A percentile compares a stretch with the other conserved stretches of the same genome.
phyloP scores from a whole-genome alignment of 2,329 filamentous ascomycete genomes.

The Colletotrichum sp. region DNA sequence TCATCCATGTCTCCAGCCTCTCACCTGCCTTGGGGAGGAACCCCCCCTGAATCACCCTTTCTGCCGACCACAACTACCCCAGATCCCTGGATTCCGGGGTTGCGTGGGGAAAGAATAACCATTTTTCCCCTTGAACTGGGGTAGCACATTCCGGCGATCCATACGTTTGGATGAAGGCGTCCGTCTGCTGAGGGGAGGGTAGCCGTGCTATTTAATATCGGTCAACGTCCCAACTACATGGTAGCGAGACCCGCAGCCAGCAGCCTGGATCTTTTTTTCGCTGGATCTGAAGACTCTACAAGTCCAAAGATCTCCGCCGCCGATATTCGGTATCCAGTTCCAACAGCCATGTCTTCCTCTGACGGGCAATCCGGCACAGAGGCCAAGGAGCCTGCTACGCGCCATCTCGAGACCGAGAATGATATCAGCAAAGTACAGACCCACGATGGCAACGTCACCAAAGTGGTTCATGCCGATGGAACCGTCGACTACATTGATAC shows the following conservation, averaged over 20 bases:
- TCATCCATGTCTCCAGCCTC: not conserved
- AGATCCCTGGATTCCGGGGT: not conserved
- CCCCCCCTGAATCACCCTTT: not conserved
- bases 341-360: not conserved
- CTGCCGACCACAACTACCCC: not conserved
- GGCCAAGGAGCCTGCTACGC: not conserved
- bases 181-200: not conserved
- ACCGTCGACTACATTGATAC: slow-evolving; percentile 45
- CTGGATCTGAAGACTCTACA: not conserved
- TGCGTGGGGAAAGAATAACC: not conserved
- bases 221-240: not conserved
- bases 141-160: not conserved
- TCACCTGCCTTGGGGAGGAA: not conserved
- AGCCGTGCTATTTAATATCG: not conserved
- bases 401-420: slow-evolving; percentile 34
- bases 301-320: not conserved
- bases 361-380: not conserved
- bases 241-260: not conserved
- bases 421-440: slow-evolving; percentile 29
- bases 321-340: not conserved
- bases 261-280: not conserved
- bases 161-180: not conserved
- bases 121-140: not conserved
- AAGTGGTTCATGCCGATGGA: slow-evolving; percentile 42
- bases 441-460: slow-evolving; percentile 28